A percentile compares a stretch with the other conserved stretches of the same genome.
Evolutionary conservation across 257 asterid genomes (phyloP).

Genomic region (Nicotiana benthamiana): DNA sequence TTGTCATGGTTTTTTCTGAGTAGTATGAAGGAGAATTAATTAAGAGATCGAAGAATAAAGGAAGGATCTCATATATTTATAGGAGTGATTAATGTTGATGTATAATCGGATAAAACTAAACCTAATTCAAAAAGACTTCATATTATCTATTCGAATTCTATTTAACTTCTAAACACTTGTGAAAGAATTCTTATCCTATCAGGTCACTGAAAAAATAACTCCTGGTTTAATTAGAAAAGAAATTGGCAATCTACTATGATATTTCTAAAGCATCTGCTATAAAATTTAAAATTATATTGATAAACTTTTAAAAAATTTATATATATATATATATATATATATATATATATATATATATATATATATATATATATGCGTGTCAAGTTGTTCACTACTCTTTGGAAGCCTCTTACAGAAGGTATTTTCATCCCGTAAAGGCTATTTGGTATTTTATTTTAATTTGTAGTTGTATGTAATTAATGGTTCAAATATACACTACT

Average conservation of each 20-base stretch:
- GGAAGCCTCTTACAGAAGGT: slow-evolving; percentile 2
- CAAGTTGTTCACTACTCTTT: background rate
- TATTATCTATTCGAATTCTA: background rate
- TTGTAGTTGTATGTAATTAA: background rate
- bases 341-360: too few species aligned
- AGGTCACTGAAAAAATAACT: background rate
- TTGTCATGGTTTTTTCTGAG: background rate
- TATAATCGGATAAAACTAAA: background rate
- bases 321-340: too few species aligned
- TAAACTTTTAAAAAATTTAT: too few species aligned
- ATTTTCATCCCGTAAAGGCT: background rate
- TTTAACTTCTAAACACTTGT: background rate
- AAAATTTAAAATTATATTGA: too few species aligned
- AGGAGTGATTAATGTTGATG: background rate
- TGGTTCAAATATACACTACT: background rate
- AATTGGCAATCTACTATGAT: too few species aligned
- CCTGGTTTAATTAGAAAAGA: too few species aligned
- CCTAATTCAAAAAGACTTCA: background rate
- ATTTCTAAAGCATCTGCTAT: too few species aligned
- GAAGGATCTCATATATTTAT: background rate
- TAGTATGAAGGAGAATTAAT: background rate
- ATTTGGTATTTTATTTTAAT: background rate
- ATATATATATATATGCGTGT: too few species aligned
- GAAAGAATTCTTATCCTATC: background rate
- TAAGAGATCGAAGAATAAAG: background rate